These are phyloP conservation scores for Aureobasidium sp. DNA, from an alignment of 2,329 filamentous ascomycete species.

Conservation along the genomic window DNA sequence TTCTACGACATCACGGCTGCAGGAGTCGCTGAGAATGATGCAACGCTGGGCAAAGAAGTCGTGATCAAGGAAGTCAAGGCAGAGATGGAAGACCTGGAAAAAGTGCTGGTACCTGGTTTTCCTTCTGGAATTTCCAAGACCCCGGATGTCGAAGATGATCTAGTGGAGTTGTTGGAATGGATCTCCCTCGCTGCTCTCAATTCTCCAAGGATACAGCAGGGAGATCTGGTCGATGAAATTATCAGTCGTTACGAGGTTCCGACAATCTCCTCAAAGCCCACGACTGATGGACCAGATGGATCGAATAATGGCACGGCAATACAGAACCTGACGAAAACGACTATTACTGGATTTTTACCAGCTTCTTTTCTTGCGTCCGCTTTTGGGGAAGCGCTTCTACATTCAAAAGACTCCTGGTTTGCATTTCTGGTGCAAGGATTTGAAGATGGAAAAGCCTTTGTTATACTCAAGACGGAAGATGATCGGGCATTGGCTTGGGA, in stretches of 20 bases:
- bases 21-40: background rate
- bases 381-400: conserved; percentile 24
- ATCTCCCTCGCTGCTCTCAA: conserved; percentile 58
- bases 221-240: conserved; percentile 59
- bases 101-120: conserved; percentile 28
- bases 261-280: conserved; percentile 4
- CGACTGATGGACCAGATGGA: background rate
- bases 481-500: conserved; percentile 28
- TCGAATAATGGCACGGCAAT: background rate
- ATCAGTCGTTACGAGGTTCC: conserved; percentile 61
- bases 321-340: conserved; percentile 29
- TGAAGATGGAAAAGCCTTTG: conserved; percentile 22
- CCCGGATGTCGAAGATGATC: conserved; percentile 44
- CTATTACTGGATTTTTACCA: conserved; percentile 40
- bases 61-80: conserved; percentile 24
- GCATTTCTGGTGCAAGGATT: conserved; percentile 26
- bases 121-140: conserved; percentile 23
- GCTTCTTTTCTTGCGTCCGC: conserved; percentile 27
- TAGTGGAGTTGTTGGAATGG: conserved; percentile 64
- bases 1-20: conserved; percentile 54
- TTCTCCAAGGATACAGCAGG: conserved; percentile 54
- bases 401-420: conserved; percentile 26
- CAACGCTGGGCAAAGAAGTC: conserved; percentile 24
- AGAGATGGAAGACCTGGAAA: conserved; percentile 21
- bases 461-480: conserved; percentile 22